Conservation (phyloP, 2,329 filamentous ascomycete genomes). For the Fusarium subtropicale region DNA sequence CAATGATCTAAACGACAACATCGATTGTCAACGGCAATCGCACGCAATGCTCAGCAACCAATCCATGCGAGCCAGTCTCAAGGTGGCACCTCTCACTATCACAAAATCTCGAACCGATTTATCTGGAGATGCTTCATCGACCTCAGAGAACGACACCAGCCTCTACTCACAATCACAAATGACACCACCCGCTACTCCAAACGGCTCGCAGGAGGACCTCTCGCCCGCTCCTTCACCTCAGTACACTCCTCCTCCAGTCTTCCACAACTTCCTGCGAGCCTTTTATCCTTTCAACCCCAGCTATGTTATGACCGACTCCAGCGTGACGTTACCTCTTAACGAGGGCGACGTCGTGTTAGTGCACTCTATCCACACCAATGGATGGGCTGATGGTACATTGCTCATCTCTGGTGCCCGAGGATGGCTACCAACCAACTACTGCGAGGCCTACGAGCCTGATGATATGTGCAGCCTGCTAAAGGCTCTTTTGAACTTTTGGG, state of each 20-base stretch:
- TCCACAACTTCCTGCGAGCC: conserved; percentile 94
- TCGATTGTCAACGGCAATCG: conserved; percentile 47
- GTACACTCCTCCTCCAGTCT: conserved; percentile 70
- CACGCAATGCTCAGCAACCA: conserved; percentile 56
- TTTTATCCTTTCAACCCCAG: conserved; percentile 92
- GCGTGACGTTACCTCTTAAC: conserved; percentile 87
- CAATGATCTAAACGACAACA: conserved; percentile 48
- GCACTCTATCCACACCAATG: conserved; percentile 97
- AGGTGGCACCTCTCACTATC: conserved; percentile 70
- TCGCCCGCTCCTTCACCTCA: conserved; percentile 47
- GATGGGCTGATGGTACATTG: conserved; percentile 96
- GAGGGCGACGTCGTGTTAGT: conserved; percentile 94
- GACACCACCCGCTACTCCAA: conserved; percentile 81
- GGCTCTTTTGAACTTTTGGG: conserved; percentile 92
- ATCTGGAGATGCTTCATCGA: conserved; percentile 48
- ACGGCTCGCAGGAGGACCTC: conserved; percentile 72
- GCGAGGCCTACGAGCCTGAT: conserved; percentile 91
- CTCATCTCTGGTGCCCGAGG: conserved; percentile 86
- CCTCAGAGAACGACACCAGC: conserved; percentile 52
- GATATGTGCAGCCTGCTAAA: conserved; percentile 87
- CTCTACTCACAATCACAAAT: conserved; percentile 70
- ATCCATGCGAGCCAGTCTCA: conserved; percentile 66
- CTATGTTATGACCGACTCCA: conserved; percentile 81
- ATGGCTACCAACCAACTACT: conserved; percentile 98
- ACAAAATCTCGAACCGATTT: conserved; percentile 55